phyloP scores from a whole-genome alignment of 192 early-diverging fungal genomes.

The Entomortierella parvispora region DNA sequence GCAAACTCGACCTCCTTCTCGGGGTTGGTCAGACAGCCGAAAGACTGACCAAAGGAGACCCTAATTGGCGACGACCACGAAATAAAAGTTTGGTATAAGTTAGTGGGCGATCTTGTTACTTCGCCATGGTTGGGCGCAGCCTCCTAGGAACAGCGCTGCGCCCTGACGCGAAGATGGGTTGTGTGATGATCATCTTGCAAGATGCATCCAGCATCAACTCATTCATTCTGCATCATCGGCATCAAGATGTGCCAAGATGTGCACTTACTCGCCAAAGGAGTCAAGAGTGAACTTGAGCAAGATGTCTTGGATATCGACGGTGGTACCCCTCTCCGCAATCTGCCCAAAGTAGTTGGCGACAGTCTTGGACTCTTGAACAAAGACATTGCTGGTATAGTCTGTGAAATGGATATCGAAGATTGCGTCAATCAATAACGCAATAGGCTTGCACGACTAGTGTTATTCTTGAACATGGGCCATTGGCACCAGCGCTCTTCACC shows the following conservation, averaged over 20 bases:
- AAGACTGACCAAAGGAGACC: slow-evolving; percentile 34
- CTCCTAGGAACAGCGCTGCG: no score
- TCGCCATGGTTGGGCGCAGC: no score
- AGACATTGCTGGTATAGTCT: slow-evolving; percentile 48
- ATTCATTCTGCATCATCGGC: not conserved
- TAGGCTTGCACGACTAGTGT: no score
- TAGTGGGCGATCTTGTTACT: no score
- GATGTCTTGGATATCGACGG: slow-evolving; percentile 57
- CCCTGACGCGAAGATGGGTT: no score
- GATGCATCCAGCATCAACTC: no score
- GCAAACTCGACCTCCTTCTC: slow-evolving; percentile 53
- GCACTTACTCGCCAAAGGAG: slow-evolving; percentile 59
- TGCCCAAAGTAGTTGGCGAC: slow-evolving; percentile 34
- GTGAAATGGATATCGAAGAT: not conserved
- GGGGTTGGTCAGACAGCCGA: slow-evolving; percentile 27
- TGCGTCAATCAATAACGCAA: no score
- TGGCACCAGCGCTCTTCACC: no score
- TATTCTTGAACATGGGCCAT: no score
- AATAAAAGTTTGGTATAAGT: not conserved
- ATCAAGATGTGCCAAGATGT: not conserved
- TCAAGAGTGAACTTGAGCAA: slow-evolving; percentile 62
- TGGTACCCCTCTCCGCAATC: slow-evolving; percentile 29
- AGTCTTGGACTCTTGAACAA: slow-evolving; percentile 32
- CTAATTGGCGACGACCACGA: slow-evolving; percentile 7
- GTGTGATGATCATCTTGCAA: not conserved